A percentile compares a stretch with the other conserved stretches of the same genome.
Conservation (phyloP, 352 stramenopile species). For the Phytopythium aichiense region DNA sequence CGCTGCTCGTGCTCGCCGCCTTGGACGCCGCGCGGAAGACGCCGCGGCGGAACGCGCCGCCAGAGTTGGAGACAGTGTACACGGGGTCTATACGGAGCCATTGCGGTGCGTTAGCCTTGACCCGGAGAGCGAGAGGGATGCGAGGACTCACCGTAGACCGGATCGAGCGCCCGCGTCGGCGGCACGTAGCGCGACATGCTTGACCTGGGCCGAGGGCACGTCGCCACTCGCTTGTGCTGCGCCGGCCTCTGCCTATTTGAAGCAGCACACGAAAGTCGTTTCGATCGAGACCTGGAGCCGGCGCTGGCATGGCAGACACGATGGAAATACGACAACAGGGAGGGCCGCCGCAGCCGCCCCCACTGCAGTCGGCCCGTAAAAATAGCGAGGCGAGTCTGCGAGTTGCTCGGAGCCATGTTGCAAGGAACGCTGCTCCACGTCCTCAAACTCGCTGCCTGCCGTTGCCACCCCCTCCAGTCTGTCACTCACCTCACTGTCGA, state of each 20-base stretch:
- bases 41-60: conserved; percentile 57
- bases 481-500: neutral
- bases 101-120: neutral
- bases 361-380: neutral
- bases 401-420: neutral
- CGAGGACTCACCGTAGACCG: conserved; percentile 62
- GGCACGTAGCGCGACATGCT: conserved; percentile 44
- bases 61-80: conserved; percentile 70
- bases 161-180: conserved; percentile 65
- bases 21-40: conserved; percentile 41
- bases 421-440: neutral
- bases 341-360: neutral
- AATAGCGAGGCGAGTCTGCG: neutral
- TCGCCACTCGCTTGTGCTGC: neutral
- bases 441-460: neutral
- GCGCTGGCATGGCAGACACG: neutral
- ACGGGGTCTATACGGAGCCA: conserved; percentile 47
- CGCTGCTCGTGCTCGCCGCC: conserved; percentile 20
- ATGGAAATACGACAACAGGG: neutral
- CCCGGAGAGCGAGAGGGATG: neutral
- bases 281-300: neutral
- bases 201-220: neutral
- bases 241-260: neutral
- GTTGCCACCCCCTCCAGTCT: neutral
- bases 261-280: neutral